Percentiles rank a stretch among this genome's conserved stretches.
phyloP scores from a whole-genome alignment of 129 eudicot genomes.

The Flaveria brownii region DNA sequence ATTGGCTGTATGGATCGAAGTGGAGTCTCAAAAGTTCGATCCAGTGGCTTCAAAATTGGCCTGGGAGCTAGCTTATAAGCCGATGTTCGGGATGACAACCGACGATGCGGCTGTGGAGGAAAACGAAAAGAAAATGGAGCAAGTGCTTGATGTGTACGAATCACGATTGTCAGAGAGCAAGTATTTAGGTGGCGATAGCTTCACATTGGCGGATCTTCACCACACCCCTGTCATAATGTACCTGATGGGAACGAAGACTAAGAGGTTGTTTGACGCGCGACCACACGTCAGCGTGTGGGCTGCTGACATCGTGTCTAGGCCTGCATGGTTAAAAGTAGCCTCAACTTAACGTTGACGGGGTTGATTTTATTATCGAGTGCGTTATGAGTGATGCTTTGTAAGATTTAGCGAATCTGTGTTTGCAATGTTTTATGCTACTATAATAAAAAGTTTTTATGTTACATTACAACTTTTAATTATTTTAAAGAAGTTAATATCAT shows the following conservation, averaged over 20 bases:
- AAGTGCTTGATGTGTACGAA: slow-evolving; percentile 56
- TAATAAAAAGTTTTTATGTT: neutral
- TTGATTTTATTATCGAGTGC: neutral
- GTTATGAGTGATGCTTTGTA: neutral
- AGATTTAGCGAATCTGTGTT: neutral
- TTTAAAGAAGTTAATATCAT: too few species aligned
- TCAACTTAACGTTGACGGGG: neutral
- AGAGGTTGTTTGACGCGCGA: slow-evolving; percentile 36
- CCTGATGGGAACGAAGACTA: slow-evolving; percentile 33
- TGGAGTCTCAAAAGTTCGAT: slow-evolving; percentile 29
- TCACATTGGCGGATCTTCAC: slow-evolving; percentile 56
- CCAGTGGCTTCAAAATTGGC: slow-evolving; percentile 15
- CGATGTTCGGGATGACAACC: slow-evolving; percentile 12
- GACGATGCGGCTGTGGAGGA: slow-evolving; percentile 34
- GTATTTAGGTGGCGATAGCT: slow-evolving; percentile 53
- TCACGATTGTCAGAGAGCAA: slow-evolving; percentile 42
- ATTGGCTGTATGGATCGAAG: slow-evolving; percentile 36
- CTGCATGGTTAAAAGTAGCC: slow-evolving; percentile 23
- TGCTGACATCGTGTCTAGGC: slow-evolving; percentile 28
- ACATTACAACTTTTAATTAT: neutral
- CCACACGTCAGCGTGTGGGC: slow-evolving; percentile 35
- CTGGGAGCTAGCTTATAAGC: slow-evolving; percentile 29
- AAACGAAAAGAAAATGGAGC: slow-evolving; percentile 35
- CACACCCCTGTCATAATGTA: slow-evolving; percentile 35
- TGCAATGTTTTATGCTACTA: neutral